phyloP scores from a whole-genome alignment of 2,329 filamentous ascomycete genomes.

The Dryadomyces quercivorus region DNA sequence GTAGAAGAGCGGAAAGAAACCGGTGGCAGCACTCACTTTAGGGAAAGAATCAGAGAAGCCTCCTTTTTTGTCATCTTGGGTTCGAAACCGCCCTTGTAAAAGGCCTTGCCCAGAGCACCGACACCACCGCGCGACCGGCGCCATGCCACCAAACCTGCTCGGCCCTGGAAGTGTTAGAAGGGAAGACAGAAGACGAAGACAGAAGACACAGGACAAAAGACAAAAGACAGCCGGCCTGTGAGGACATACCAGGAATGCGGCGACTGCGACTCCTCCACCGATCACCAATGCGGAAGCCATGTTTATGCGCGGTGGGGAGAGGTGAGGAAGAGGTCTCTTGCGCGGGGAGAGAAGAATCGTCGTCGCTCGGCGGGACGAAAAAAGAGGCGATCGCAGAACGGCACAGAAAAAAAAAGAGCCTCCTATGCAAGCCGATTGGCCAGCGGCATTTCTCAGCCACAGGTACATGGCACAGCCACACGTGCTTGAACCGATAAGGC shows the following conservation, averaged over 20 bases:
- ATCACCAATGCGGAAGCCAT: constrained; percentile 51
- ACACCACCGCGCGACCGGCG: constrained; percentile 68
- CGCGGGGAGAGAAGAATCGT: neutral
- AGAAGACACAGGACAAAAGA: neutral
- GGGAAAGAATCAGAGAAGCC: constrained; percentile 78
- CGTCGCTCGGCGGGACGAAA: neutral
- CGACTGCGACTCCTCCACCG: constrained; percentile 48
- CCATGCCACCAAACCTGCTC: constrained; percentile 82
- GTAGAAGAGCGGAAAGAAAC: neutral
- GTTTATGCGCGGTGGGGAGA: constrained; percentile 4
- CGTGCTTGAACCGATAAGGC: constrained; percentile 4
- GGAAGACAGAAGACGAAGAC: neutral
- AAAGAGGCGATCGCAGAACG: neutral
- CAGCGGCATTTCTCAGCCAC: neutral
- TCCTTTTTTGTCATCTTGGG: constrained; percentile 86
- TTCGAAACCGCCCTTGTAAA: constrained; percentile 99
- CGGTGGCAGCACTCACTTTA: constrained; percentile 52
- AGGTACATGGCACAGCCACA: constrained; percentile 3
- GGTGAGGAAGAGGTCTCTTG: constrained; percentile 7
- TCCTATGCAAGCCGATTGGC: neutral
- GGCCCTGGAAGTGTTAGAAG: constrained; percentile 49
- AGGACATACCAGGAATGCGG: constrained; percentile 51
- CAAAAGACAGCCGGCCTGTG: too few relatives aligned
- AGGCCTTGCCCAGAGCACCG: constrained; percentile 75
- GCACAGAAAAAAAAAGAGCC: neutral